Percentiles rank a stretch among this genome's conserved stretches.
phyloP scores from a whole-genome alignment of 1,139 yeast genomes.

The Lodderomyces beijingensis region DNA sequence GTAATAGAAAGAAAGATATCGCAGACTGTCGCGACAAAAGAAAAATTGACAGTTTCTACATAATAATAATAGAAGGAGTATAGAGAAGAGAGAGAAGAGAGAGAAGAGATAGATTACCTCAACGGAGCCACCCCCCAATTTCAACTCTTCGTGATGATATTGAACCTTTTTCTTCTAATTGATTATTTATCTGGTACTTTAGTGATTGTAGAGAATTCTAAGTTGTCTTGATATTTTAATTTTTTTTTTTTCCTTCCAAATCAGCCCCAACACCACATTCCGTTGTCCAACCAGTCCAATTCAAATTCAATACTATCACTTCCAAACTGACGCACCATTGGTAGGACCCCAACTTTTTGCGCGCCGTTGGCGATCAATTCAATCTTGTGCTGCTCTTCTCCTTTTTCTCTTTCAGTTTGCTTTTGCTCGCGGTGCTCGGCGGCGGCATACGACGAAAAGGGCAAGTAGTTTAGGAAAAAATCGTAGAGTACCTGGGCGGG shows the following conservation, averaged over 20 bases:
- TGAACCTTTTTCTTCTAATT: too few species aligned
- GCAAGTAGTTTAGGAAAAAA: conserved; percentile 33
- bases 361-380: conserved; percentile 23
- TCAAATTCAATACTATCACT: conserved; percentile 24
- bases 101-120: too few species aligned
- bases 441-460: conserved; percentile 19
- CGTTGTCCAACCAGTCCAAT: conserved; percentile 34
- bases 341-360: conserved; percentile 21
- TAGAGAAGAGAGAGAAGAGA: too few species aligned
- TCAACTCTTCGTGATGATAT: too few species aligned
- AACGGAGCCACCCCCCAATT: too few species aligned
- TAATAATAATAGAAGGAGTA: too few species aligned
- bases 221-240: too few species aligned
- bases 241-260: neutral
- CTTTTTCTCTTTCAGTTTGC: conserved; percentile 5
- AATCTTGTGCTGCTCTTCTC: conserved; percentile 16
- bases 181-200: too few species aligned
- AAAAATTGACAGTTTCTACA: too few species aligned
- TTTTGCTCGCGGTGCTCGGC: conserved; percentile 6
- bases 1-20: too few species aligned
- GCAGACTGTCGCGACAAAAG: too few species aligned
- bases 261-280: conserved; percentile 30
- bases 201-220: too few species aligned
- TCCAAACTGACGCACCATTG: conserved; percentile 36
- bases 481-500: conserved; percentile 38